These are phyloP conservation scores for Cicer chorassanicum DNA, from an alignment of 306 rosid genomes.

Conservation along the genomic window DNA sequence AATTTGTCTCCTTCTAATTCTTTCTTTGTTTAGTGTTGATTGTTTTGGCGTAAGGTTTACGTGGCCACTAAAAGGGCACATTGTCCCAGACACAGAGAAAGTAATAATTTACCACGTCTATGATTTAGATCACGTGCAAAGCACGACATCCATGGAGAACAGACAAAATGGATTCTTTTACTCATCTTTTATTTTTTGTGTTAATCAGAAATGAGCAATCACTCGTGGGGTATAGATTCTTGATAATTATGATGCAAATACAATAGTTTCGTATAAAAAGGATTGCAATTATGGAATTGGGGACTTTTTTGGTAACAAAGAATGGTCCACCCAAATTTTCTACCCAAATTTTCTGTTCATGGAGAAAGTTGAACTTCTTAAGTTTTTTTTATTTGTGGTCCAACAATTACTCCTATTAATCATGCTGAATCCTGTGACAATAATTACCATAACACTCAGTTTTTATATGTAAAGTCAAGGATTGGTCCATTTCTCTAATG, in stretches of 20 bases:
- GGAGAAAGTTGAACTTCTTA: conserved; percentile 31
- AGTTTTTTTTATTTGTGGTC: conserved; percentile 46
- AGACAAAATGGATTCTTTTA: conserved; percentile 55
- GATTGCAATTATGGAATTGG: conserved; percentile 41
- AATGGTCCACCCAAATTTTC: conserved; percentile 46
- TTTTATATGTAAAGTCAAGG: conserved; percentile 42
- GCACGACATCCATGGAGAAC: conserved; percentile 59
- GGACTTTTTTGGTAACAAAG: conserved; percentile 19
- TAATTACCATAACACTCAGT: conserved; percentile 46
- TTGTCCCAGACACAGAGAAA: conserved; percentile 50
- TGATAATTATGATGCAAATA: conserved; percentile 42
- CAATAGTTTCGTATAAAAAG: conserved; percentile 34
- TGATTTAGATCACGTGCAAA: conserved; percentile 66
- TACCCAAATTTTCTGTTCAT: conserved; percentile 32
- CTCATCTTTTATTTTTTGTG: neutral
- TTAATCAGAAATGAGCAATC: conserved; percentile 52
- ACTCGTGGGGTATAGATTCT: conserved; percentile 47
- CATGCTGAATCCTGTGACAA: conserved; percentile 41
- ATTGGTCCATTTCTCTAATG: conserved; percentile 37
- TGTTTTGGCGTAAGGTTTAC: conserved; percentile 34
- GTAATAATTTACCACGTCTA: conserved; percentile 46
- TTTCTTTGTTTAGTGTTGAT: conserved; percentile 18
- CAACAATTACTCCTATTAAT: conserved; percentile 40
- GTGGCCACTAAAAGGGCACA: conserved; percentile 51
- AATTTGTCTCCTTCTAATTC: conserved; percentile 44